Conservation (phyloP, 768 basidiomycete species). For the Melanogaster broomeanus region DNA sequence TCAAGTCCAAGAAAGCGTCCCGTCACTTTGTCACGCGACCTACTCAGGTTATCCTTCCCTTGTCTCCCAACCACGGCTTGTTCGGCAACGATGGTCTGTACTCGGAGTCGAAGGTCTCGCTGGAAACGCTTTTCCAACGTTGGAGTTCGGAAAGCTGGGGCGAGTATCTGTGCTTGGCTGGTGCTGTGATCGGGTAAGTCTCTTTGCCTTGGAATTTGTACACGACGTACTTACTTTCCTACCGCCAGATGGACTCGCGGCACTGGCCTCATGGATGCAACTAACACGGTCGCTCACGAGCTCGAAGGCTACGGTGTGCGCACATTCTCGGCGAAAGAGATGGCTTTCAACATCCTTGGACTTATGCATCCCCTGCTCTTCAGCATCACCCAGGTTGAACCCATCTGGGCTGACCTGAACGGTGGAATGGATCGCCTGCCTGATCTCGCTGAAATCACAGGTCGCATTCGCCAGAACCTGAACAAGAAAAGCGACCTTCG, state of each 20-base stretch:
- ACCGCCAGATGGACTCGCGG: conserved; percentile 89
- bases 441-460: conserved; percentile 90
- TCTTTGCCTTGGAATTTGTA: conserved; percentile 7
- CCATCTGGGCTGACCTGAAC: conserved; percentile 98
- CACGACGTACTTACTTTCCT: conserved; percentile 6
- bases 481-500: conserved; percentile 90
- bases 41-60: conserved; percentile 95
- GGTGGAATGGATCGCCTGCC: conserved; percentile 98
- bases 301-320: conserved; percentile 92
- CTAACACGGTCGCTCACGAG: conserved; percentile 92
- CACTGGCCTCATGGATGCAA: conserved; percentile 94
- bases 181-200: conserved; percentile 93
- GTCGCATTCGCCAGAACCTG: conserved; percentile 78
- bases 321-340: conserved; percentile 99
- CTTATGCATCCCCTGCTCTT: conserved; percentile 99
- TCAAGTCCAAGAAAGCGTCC: conserved; percentile 98
- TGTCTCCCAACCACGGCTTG: conserved; percentile 97
- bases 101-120: conserved; percentile 96
- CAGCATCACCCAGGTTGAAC: conserved; percentile 99
- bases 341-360: conserved; percentile 99
- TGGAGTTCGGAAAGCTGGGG: conserved; percentile 99
- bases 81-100: conserved; percentile 99
- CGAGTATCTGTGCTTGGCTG: conserved; percentile 96
- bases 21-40: conserved; percentile 96
- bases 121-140: conserved; percentile 97